Conservation (phyloP, 768 basidiomycete species). For the Daedaleopsis nitida region DNA sequence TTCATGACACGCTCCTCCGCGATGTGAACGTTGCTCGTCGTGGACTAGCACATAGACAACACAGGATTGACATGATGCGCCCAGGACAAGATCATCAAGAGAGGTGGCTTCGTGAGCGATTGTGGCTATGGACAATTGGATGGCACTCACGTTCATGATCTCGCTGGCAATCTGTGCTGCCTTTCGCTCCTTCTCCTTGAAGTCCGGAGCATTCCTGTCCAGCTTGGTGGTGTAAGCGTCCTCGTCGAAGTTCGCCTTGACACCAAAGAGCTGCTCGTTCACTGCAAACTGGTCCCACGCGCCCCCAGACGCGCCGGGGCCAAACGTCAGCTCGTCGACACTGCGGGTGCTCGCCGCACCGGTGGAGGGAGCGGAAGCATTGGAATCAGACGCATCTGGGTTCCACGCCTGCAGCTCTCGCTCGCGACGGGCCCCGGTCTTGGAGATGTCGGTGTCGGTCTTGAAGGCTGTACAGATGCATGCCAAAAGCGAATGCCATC, state of each 20-base stretch:
- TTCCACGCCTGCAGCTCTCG: conserved; percentile 86
- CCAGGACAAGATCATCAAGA: background rate
- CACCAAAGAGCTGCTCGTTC: conserved; percentile 92
- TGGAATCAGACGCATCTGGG: conserved; percentile 32
- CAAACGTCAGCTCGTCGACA: conserved; percentile 75
- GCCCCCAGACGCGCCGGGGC: conserved; percentile 44
- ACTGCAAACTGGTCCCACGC: conserved; percentile 92
- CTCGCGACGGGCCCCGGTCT: conserved; percentile 54
- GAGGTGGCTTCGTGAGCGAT: conserved; percentile 1
- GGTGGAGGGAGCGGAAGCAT: conserved; percentile 33
- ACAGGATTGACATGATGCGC: background rate
- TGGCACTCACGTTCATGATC: conserved; percentile 73
- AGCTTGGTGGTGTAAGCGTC: conserved; percentile 94
- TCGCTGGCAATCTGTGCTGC: conserved; percentile 90
- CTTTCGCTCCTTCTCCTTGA: conserved; percentile 82
- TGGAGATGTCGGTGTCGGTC: conserved; percentile 80
- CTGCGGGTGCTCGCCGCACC: conserved; percentile 24
- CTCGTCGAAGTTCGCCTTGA: conserved; percentile 90
- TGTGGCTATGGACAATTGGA: background rate
- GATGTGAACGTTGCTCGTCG: conserved; percentile 78
- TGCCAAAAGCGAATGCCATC: background rate
- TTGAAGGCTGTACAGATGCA: conserved; percentile 59
- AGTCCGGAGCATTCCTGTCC: conserved; percentile 82
- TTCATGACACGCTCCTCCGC: conserved; percentile 81
- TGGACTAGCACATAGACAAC: conserved; percentile 41